Percentiles rank a stretch among this genome's conserved stretches.
Evolutionary conservation across 2,329 filamentous ascomycete species (phyloP).

Genomic region (Exutisphaerella laricina): DNA sequence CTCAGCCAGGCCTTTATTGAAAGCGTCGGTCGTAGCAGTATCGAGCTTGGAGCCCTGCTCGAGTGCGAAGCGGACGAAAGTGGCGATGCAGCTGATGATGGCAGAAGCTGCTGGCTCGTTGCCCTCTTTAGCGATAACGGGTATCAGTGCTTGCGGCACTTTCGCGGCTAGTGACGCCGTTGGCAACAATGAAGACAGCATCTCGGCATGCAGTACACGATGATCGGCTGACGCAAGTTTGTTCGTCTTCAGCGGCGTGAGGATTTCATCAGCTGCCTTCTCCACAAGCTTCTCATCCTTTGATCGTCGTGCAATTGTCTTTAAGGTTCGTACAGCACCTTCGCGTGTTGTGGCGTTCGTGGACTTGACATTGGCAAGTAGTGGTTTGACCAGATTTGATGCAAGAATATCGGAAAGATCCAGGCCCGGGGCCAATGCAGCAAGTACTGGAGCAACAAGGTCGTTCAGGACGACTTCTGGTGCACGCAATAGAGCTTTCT

Average conservation of each 20-base stretch:
- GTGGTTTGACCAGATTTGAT: conserved; percentile 71
- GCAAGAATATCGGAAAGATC: conserved; percentile 73
- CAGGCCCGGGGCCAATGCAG: conserved; percentile 61
- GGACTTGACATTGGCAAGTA: conserved; percentile 88
- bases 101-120: conserved; percentile 77
- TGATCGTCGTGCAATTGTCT: conserved; percentile 59
- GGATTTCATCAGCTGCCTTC: conserved; percentile 70
- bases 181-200: conserved; percentile 61
- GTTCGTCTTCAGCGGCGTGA: conserved; percentile 70
- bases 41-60: conserved; percentile 56
- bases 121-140: conserved; percentile 73
- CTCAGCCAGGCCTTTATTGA: conserved; percentile 76
- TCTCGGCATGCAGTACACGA: conserved; percentile 73
- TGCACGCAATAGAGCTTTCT: conserved; percentile 81
- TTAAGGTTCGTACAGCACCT: conserved; percentile 70
- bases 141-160: conserved; percentile 60
- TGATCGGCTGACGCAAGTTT: conserved; percentile 85
- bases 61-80: conserved; percentile 59
- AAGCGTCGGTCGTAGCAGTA: conserved; percentile 62
- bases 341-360: conserved; percentile 72
- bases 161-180: conserved; percentile 60
- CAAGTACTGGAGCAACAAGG: conserved; percentile 66
- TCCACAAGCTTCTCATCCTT: conserved; percentile 54
- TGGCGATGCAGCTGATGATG: conserved; percentile 66
- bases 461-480: conserved; percentile 84